Percentiles rank a stretch among this genome's conserved stretches.
Conservation (phyloP, 805 yeast genomes). For the Diddensiella santjacobensis region DNA sequence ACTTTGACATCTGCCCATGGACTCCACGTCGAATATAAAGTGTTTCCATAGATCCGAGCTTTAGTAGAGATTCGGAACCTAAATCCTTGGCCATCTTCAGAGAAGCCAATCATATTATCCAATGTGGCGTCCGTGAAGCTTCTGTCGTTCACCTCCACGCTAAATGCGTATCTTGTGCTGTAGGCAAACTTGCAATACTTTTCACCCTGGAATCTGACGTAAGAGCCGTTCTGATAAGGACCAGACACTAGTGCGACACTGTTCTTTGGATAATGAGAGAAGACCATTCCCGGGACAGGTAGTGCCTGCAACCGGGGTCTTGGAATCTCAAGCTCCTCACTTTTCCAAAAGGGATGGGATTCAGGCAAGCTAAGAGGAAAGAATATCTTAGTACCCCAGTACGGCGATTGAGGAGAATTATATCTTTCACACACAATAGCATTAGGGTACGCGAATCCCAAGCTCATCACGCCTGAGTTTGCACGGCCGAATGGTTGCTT, state of each 20-base stretch:
- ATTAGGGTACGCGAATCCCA: slow-evolving; percentile 25
- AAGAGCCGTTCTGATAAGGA: slow-evolving; percentile 15
- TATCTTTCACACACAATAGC: slow-evolving; percentile 23
- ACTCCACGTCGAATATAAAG: slow-evolving; percentile 19
- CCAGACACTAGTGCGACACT: slow-evolving; percentile 17
- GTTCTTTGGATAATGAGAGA: slow-evolving; percentile 17
- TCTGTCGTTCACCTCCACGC: slow-evolving; percentile 13
- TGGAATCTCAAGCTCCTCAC: slow-evolving; percentile 12
- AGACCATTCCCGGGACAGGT: slow-evolving; percentile 18
- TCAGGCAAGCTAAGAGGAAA: slow-evolving; percentile 21
- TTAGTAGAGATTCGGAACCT: slow-evolving; percentile 13
- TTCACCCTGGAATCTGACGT: slow-evolving; percentile 19
- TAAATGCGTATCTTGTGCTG: slow-evolving; percentile 16
- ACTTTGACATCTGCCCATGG: slow-evolving; percentile 21
- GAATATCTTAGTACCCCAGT: slow-evolving; percentile 24
- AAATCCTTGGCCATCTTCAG: slow-evolving; percentile 20
- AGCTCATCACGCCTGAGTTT: slow-evolving; percentile 19
- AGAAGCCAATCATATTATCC: slow-evolving; percentile 24
- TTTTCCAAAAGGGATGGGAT: slow-evolving; percentile 21
- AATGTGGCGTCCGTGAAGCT: slow-evolving; percentile 16
- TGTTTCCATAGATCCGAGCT: slow-evolving; percentile 1
- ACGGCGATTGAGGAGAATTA: slow-evolving; percentile 24
- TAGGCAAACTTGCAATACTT: slow-evolving; percentile 25
- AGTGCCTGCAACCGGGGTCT: slow-evolving; percentile 3
- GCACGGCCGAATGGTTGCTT: slow-evolving; percentile 22